Evolutionary conservation across 225 moss, liverwort and hornwort species (phyloP), one percentile per base, ranked within the genome.

Genomic region (Pseudisothecium myosuroides): DNA sequence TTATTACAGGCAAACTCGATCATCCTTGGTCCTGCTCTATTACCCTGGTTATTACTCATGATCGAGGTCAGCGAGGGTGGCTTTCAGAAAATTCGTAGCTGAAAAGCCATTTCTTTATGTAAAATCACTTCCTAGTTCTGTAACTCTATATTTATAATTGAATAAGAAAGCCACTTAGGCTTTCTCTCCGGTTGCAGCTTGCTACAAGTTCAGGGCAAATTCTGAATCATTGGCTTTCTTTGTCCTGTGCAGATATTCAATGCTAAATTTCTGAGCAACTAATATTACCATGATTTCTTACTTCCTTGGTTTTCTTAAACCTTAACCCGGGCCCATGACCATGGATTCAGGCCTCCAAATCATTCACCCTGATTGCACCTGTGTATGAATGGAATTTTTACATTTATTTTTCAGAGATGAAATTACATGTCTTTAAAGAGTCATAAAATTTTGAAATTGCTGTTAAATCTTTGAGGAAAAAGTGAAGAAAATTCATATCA

Each of bases 161-260:
- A 90, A 92, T 92, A 92, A 92, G 84, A 83, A 52, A 85, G 90
- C 86, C 87, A 72, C 79, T 67, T 60, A 88, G 87, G 86, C 86
- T 84, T 80, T 59, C 80, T 36, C 60, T 84, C 34, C 45, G 80
- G 68, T 75, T 82, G 56, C 80, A 67, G 21, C 58, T 85, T 88
- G 52, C 58, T 83, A 72, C 72, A 36, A 47, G 41, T 88, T 75
- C 28, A 68, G 82, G 69, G 56, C 64, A 28, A 83, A 66, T 32
- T 69, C 26, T 69, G 76, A 60, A 68, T 85, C 52, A 76, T 37
- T 68, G 43, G 31, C 41, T 86, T 78, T 67, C 59, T 87, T 43
- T 79, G 12, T 31, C 32, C 56, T 80, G 45, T 80, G 67, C 43
- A 87, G 67, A 58, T 55, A 54, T 41, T 65, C 55, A 50, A 50